Base-by-base conservation (phyloP, 208 protist species). In the Crithidia sp. region DNA sequence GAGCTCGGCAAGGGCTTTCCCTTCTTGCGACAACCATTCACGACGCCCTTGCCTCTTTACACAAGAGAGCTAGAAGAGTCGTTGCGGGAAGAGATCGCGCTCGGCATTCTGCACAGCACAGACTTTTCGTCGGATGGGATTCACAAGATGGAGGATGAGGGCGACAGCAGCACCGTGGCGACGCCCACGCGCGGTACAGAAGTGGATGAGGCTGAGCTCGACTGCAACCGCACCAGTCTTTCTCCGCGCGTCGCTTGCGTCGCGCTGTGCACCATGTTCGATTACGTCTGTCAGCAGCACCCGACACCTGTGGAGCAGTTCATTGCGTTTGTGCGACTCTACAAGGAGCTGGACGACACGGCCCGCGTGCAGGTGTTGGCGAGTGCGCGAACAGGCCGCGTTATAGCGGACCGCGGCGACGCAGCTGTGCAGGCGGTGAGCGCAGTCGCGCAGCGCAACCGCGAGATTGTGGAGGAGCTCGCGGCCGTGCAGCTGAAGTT, bases 341-440 rank as follows among this genome's bases (percentile, higher is more conserved):
- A 79, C 62, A 66, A 66, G 17, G 67, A 79, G 39, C 55, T 79
- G 52, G 56, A 67, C 36, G 28, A 40, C 44, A 64, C 56, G 3
- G 74, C 67, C 37, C 67, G 74, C 3, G 55, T 66, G 53, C 53
- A 65, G 45, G 67, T 79, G 43, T 6, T 79, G 54, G 74, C 56
- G 52, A 79, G 67, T 49, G 74, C 74, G 19, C 39, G 62, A 47
- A 79, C 62, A 6, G 67, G 74, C 13, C 71, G 76, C 14, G 28
- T 77, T 36, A 74, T 82, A n/a, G 73, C 71, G 17, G 36, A 50
- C 28, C 71, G 77, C 53, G 77, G 65, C 4, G 77, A 82, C 57
- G 71, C 80, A 28, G 77, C 73, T 9, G 67, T 84, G 57, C 77
- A 87, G 70, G 87, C 93, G 69, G 77, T 86, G 56, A 67, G 73